Conservation (phyloP, 208 protist genomes). For the Acanthamoeba lenticulata region DNA sequence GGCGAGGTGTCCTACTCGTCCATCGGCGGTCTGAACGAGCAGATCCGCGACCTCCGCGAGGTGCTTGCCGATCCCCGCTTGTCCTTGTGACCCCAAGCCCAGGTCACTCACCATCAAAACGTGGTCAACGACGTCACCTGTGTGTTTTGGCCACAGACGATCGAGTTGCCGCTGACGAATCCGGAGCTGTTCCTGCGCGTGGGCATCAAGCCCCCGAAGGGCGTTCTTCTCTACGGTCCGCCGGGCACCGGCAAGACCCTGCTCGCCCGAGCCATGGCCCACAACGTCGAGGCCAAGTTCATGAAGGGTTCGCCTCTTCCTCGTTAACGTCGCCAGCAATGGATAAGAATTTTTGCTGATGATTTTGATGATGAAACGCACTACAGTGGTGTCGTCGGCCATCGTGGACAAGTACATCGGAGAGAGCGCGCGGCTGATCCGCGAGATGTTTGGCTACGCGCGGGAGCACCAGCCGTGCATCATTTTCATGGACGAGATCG, state of each 20-base stretch:
- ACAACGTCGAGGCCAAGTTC: constrained; percentile 98
- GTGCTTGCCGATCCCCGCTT: background rate
- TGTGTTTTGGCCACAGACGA: constrained; percentile 85
- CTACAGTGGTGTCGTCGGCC: constrained; percentile 94
- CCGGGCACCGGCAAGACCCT: constrained; percentile 96
- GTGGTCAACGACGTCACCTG: background rate
- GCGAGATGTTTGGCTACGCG: constrained; percentile 98
- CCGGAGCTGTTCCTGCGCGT: constrained; percentile 99
- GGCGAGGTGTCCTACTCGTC: constrained; percentile 95
- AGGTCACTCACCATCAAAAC: background rate
- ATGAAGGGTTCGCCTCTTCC: constrained; percentile 89
- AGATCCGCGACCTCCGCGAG: constrained; percentile 99
- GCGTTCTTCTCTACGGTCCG: constrained; percentile 99
- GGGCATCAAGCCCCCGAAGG: constrained; percentile 99
- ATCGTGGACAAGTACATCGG: constrained; percentile 99
- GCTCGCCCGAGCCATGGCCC: constrained; percentile 98
- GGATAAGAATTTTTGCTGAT: background rate
- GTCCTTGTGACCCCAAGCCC: background rate
- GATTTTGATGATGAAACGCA: background rate
- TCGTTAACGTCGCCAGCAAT: too few species aligned
- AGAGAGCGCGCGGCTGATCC: constrained; percentile 97
- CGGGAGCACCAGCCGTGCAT: constrained; percentile 99
- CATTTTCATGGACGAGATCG: constrained; percentile 99
- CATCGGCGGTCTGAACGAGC: constrained; percentile 98
- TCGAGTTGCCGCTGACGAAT: constrained; percentile 99